Base-by-base conservation (phyloP, 2,329 filamentous ascomycete species). In the Xylaria hypoxylon region DNA sequence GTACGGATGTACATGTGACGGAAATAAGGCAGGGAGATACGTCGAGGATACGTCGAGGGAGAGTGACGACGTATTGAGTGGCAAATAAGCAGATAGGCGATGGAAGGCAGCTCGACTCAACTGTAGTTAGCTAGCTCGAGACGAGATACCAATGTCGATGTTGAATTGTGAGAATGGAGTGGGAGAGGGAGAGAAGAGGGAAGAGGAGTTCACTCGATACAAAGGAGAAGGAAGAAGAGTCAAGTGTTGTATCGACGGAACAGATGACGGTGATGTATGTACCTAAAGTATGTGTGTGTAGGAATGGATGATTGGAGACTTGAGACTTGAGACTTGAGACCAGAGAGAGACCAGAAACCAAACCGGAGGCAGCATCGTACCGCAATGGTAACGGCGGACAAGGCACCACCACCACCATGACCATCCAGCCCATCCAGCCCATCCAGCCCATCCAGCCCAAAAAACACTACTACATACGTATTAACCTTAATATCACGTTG, bases 401-500 rank as follows among this genome's bases (percentile, higher is more conserved):
- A 56, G 52, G 52, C 52, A 55, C 52, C 52, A 55, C 52, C 33
- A 53, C 24, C 35, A 24, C 26, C 52, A 55, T 38, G 31, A n/a
- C n/a, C 35, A 38, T 38, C 35, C 31, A 7, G n/a, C n/a, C n/a
- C 31, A 33, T 5, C 7, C 31, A 33, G 7, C 31, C 35, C 35
- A 38, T 38, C 35, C 35, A 38, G 33, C 28, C 28, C 33, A 38
- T 38, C 33, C 35, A 38, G 35, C 35, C 35, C 35, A 38, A 38
- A 38, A 38, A 38, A 38, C 13, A 15, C 11, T 4, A n/a, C 24
- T 50, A 53, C 44, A 13, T 47, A 47, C 35, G 24, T 44, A 60
- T 38, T 31, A 67, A 56, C 40, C 56, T 57, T 59, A 59, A 60
- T 61, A 62, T 65, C 33, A 31, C 26, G 15, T 60, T 62, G 59